Conservation (phyloP, 768 basidiomycete genomes). For the Pleurotus sapidus region DNA sequence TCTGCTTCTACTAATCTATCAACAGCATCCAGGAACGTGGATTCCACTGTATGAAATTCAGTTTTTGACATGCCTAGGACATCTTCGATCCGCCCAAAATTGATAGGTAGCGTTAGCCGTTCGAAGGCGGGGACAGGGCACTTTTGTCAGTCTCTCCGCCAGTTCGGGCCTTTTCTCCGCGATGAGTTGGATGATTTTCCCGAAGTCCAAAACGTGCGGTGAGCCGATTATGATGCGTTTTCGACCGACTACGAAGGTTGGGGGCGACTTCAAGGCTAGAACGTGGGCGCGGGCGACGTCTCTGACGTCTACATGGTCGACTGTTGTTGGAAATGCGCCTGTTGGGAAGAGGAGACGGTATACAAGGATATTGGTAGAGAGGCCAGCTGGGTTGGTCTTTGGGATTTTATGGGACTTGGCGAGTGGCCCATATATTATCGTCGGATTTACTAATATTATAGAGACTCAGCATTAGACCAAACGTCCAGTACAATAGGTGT, state of each 20-base stretch:
- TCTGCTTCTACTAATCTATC: slow-evolving; percentile 13
- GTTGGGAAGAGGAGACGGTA: slow-evolving; percentile 24
- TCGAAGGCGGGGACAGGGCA: slow-evolving; percentile 8
- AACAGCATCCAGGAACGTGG: slow-evolving; percentile 30
- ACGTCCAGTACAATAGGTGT: too few species aligned
- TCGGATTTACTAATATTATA: slow-evolving; percentile 20
- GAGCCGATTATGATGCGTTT: slow-evolving; percentile 27
- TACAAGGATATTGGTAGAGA: slow-evolving; percentile 23
- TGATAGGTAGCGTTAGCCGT: slow-evolving; percentile 20
- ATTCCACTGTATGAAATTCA: slow-evolving; percentile 26
- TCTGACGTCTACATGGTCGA: slow-evolving; percentile 24
- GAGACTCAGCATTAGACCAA: too few species aligned
- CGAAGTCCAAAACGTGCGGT: slow-evolving; percentile 17
- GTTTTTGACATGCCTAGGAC: slow-evolving; percentile 28
- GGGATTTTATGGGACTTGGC: slow-evolving; percentile 18
- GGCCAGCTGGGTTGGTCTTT: slow-evolving; percentile 9
- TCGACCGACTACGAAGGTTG: slow-evolving; percentile 17
- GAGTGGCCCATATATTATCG: slow-evolving; percentile 31
- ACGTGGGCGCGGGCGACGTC: slow-evolving; percentile 30
- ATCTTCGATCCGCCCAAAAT: slow-evolving; percentile 26
- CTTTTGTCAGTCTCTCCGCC: slow-evolving; percentile 15
- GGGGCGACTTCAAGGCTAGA: slow-evolving; percentile 20
- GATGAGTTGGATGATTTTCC: slow-evolving; percentile 20
- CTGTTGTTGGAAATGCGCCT: slow-evolving; percentile 12
- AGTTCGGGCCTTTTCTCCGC: slow-evolving; percentile 22